Percentiles rank a stretch among this genome's conserved stretches.
Conservation (phyloP, 2,329 filamentous ascomycete genomes). For the Scolecobasidium constrictum region DNA sequence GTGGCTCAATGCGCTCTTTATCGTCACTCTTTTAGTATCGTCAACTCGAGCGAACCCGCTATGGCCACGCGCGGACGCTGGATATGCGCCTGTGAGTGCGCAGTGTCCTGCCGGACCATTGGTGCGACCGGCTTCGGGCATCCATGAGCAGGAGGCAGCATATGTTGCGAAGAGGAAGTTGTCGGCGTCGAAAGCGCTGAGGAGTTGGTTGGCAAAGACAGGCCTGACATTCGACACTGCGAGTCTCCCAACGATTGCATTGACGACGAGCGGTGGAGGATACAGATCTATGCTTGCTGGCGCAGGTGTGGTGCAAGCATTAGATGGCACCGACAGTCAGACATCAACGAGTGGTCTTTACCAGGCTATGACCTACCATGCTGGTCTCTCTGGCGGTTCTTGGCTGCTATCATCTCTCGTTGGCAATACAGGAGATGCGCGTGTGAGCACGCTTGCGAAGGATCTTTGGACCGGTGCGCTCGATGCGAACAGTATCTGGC, state of each 20-base stretch:
- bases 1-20: neutral
- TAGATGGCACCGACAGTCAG: slow-evolving; percentile 32
- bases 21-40: neutral
- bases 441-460: slow-evolving; percentile 26
- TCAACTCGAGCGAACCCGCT: neutral
- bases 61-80: neutral
- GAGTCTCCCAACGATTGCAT: slow-evolving; percentile 29
- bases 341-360: slow-evolving; percentile 30
- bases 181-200: neutral
- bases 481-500: slow-evolving; percentile 25
- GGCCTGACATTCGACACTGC: slow-evolving; percentile 19
- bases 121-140: slow-evolving; percentile 3
- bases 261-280: slow-evolving; percentile 33
- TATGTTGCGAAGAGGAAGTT: slow-evolving; percentile 5
- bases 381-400: slow-evolving; percentile 34
- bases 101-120: slow-evolving; percentile 5
- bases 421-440: slow-evolving; percentile 36
- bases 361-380: slow-evolving; percentile 35
- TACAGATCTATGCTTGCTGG: slow-evolving; percentile 29
- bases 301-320: slow-evolving; percentile 31
- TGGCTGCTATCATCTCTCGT: slow-evolving; percentile 36
- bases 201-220: slow-evolving; percentile 3
- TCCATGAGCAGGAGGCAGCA: slow-evolving; percentile 2
- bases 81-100: neutral
- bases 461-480: slow-evolving; percentile 32